Conservation (phyloP, 768 basidiomycete genomes). For the Naematelia encephala region DNA sequence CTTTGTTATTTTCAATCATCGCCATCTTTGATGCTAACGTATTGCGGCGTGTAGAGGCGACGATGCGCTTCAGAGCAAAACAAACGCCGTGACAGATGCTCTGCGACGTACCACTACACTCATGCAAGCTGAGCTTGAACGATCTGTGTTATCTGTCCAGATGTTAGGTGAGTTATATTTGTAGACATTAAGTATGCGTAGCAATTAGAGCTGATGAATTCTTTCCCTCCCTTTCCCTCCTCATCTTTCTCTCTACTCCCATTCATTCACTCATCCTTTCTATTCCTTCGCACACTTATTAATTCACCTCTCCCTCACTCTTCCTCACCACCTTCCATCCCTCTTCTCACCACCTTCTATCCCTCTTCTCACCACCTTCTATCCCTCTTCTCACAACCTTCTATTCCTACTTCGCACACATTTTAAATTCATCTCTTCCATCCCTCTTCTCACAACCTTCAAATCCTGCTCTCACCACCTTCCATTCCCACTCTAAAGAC, state of each 20-base stretch:
- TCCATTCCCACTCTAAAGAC: conserved; percentile 51
- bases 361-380: no score
- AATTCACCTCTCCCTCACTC: conserved; percentile 1
- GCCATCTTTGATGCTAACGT: neutral
- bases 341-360: neutral
- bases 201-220: neutral
- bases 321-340: conserved; percentile 3
- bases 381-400: no score
- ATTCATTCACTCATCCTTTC: neutral
- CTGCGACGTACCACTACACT: conserved; percentile 75
- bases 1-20: neutral
- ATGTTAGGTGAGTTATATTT: conserved; percentile 63
- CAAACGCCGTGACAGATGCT: conserved; percentile 80
- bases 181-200: no score
- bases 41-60: conserved; percentile 62
- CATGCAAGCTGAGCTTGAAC: conserved; percentile 90
- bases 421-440: neutral
- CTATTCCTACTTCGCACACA: neutral
- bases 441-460: neutral
- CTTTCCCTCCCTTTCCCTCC: neutral
- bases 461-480: neutral
- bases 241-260: neutral
- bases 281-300: neutral
- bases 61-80: conserved; percentile 83
- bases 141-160: conserved; percentile 78